Percentiles rank a stretch among this genome's conserved stretches.
phyloP scores from a whole-genome alignment of 2,329 filamentous ascomycete genomes.

The Cladophialophora exuberans region DNA sequence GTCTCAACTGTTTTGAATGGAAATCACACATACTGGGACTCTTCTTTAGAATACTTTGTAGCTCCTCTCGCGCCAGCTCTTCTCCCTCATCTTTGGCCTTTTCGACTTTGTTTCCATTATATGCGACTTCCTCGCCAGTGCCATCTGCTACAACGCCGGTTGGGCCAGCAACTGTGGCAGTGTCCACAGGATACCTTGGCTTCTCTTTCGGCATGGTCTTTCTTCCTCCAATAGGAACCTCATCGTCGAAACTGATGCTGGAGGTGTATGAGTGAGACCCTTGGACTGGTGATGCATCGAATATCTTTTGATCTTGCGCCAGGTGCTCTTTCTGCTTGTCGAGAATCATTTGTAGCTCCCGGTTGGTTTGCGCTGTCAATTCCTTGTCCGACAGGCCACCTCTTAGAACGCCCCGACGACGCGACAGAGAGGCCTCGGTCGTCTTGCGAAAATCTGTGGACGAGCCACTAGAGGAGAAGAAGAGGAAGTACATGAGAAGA shows the following conservation, averaged over 20 bases:
- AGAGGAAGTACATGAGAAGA: constrained; percentile 30
- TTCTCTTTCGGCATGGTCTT: constrained; percentile 33
- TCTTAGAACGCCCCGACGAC: constrained; percentile 25
- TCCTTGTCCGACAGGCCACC: constrained; percentile 31
- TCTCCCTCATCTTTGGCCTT: constrained; percentile 51
- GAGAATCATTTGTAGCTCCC: constrained; percentile 30
- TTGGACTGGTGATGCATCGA: constrained; percentile 12
- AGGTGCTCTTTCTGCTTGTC: constrained; percentile 23
- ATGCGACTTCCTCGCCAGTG: constrained; percentile 7
- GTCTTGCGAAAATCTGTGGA: constrained; percentile 28
- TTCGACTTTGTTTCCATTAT: constrained; percentile 20
- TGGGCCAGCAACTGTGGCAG: not conserved
- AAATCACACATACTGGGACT: constrained; percentile 69
- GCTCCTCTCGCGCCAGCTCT: constrained; percentile 68
- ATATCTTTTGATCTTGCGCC: constrained; percentile 19
- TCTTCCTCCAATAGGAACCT: constrained; percentile 42
- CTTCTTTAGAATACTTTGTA: constrained; percentile 82
- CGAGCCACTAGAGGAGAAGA: constrained; percentile 27
- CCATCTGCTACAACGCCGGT: constrained; percentile 6
- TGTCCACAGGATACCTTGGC: constrained; percentile 28
- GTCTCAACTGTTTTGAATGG: too few species aligned
- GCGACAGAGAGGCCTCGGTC: constrained; percentile 32
- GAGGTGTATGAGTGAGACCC: constrained; percentile 9
- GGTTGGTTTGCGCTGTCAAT: constrained; percentile 31
- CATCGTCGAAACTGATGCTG: constrained; percentile 8